Evolutionary conservation across 352 stramenopile genomes (phyloP), one percentile per base, ranked within the genome.

Genomic region (Peronosclerospora sorghi): DNA sequence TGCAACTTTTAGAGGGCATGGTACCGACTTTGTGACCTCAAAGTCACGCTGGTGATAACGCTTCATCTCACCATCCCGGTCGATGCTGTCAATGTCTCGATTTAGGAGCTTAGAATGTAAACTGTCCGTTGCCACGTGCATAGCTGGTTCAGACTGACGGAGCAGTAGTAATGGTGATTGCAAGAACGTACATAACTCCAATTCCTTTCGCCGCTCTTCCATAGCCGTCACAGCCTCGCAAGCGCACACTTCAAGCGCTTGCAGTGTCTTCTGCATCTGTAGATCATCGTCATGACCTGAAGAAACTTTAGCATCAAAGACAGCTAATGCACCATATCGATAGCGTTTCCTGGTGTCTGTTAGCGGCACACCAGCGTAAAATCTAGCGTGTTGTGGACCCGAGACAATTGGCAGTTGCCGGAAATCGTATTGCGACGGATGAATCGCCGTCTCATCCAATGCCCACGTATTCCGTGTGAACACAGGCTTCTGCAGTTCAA

Each of bases 281-380:
- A 68, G 32, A 15, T 75, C 59, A 9, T 79, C 45, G 10, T 73
- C 54, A 30, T 62, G 40, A 13, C 61, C 58, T 3, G 45, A 41
- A 49, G 45, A 49, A 8, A 73, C 51, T 27, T 53, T 54, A 1
- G 66, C 37, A 28, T 91, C 75, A 47, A 86, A 88, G 15, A 91
- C 51, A 4, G 65, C 70, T 15, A 91, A 32, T 8, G 75, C 75
- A 0, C 78, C 78, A 18, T 87, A 54, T 5, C 68, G 48, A 6
- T 65, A 64, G 2, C 54, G 44, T 21, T 64, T 69, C 35, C 56
- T 56, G 32, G 43, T 29, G 56, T 83, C 65, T 1, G 68, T 45
- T 4, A 88, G 58, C 26, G 72, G 73, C 10, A 86, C 64, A 0
- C 75, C 73, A 2, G 69, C 71, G 48, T 90, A 90, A 48, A 86